Evolutionary conservation across 169 alveolate species (phyloP), one percentile per base, ranked within the genome.

Genomic region (Cryptosporidium parvum): DNA sequence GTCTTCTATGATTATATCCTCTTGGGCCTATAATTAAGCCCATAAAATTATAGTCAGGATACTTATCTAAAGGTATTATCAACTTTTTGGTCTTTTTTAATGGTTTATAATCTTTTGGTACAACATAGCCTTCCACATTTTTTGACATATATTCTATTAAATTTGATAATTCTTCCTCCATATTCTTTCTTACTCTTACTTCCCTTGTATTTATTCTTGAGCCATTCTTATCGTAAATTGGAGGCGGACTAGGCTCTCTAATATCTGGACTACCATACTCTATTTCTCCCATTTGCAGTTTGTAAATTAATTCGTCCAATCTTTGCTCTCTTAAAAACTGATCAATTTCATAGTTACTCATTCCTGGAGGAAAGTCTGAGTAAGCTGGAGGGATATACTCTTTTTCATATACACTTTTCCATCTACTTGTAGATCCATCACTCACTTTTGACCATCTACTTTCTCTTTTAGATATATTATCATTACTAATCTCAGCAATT

Each of bases 21-120:
- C 98, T 92, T 8, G 98, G 98, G 2, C 99, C 99, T 59, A 97
- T 96, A 75, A 97, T 96, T 73, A 97, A 93, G 1, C 98, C 98
- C 97, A 97, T 96, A 93, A 96, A 97, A 92, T 96, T 96, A 91
- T 95, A 95, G 69, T 96, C 98, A 3, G 98, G 98, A 84, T 96
- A 96, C 93, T 94, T 94, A 71, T 94, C 97, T 56, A 94, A 91
- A 23, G 98, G 98, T 29, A 96, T 95, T 75, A 94, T 94, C 37
- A 96, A 94, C 68, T 94, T 92, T 52, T 96, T 84, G 14, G 94
- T 86, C 72, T 95, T 94, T 87, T 96, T 96, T 70, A 94, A 86
- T n/a, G 98, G 97, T 70, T 94, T 92, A 92, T 91, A 96, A 84
- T 94, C 98, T 16, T 96, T 94, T 6, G 98, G 97, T 1, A 97